phyloP scores from a whole-genome alignment of 2,329 filamentous ascomycete species.

The Pestalotiopsis sp. region DNA sequence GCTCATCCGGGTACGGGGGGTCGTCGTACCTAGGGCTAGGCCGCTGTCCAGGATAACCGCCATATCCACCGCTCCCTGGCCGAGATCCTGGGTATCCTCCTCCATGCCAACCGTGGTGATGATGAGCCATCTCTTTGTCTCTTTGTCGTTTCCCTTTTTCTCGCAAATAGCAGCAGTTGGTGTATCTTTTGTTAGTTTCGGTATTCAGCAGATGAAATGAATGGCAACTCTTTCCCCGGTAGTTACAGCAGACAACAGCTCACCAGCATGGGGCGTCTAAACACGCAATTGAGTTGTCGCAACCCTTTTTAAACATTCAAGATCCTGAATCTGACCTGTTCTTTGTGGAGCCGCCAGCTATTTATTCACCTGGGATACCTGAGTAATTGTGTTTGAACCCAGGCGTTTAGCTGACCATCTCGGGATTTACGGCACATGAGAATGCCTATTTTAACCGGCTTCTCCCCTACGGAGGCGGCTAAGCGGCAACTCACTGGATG shows the following conservation, averaged over 20 bases:
- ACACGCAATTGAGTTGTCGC: background rate
- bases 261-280: too few relatives aligned
- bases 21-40: background rate
- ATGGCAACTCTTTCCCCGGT: too few relatives aligned
- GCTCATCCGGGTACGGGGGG: background rate
- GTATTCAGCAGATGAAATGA: too few relatives aligned
- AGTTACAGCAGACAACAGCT: too few relatives aligned
- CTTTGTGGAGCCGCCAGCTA: background rate
- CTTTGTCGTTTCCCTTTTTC: too few relatives aligned
- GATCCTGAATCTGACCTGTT: background rate
- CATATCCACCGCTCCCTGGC: background rate
- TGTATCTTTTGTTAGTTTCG: too few relatives aligned
- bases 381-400: background rate
- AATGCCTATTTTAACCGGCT: background rate
- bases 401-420: background rate
- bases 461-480: background rate
- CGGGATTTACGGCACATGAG: background rate
- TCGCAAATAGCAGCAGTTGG: too few relatives aligned
- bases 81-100: background rate
- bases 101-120: background rate
- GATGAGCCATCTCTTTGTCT: background rate
- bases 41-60: background rate
- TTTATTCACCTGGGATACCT: background rate
- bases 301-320: background rate
- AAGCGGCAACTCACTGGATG: background rate